Base-by-base conservation (phyloP, 805 yeast genomes). In the Candida fluviatilis region DNA sequence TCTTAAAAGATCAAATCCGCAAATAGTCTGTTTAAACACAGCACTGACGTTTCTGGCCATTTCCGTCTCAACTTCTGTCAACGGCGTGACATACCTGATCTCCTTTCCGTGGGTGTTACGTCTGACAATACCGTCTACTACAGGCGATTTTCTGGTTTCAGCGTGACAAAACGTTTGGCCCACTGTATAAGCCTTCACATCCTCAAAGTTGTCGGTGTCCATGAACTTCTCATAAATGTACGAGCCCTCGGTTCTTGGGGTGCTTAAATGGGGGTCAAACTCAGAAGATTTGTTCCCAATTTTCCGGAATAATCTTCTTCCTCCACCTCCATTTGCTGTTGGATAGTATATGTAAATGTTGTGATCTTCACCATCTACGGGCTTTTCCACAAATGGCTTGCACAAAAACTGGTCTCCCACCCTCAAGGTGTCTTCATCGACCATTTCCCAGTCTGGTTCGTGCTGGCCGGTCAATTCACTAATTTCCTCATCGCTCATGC, bases 331-430 rank as follows among this genome's bases (percentile, higher is more conserved):
- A 37, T 84, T 84, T 41, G 83, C 76, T 40, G 77, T 75, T 25
- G 90, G 84, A 58, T 91, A 93, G 63, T 93, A 93, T 28, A 93
- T 90, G 59, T 84, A 86, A 34, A 93, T 91, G 55, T 93, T 93
- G 62, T 93, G 99, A 62, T 93, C 96, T 63, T 93, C 99, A 38
- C 99, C 99, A 60, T 93, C 96, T 3, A 90, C 98, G 1, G 99
- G 99, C 51, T 93, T 93, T 60, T 93, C 99, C 24, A 93, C 99
- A 70, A 81, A 93, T 5, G 99, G 99, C 57, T 93, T 93, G 29
- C 69, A 71, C 66, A 93, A 66, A 6, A 68, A 66, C 50, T 76
- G 60, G 6, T 95, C 96, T 48, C 84, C 77, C 16, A 85, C 93
- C 42, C 74, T 75, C 32, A 84, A 67, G 2, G 96, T 82, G 38